Evolutionary conservation across 129 eudicot genomes (phyloP).

Genomic region (Silybum marianum): DNA sequence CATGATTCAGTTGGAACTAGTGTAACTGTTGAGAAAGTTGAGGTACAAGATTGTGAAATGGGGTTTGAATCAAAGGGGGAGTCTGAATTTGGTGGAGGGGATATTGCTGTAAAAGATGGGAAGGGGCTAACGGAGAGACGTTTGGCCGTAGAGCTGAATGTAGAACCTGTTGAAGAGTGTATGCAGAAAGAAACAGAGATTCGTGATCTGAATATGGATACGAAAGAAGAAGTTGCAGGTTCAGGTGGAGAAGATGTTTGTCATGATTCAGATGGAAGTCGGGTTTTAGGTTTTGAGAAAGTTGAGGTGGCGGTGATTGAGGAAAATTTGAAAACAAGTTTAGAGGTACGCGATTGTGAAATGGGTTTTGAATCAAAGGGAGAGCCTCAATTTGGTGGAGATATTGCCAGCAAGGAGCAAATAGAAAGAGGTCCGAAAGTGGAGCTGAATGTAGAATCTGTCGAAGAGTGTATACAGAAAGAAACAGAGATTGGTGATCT

Average conservation of each 20-base stretch:
- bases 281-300: slow-evolving; percentile 6
- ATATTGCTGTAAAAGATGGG: background rate
- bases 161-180: background rate
- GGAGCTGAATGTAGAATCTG: background rate
- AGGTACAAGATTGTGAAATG: background rate
- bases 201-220: background rate
- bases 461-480: background rate
- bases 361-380: background rate
- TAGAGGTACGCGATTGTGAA: background rate
- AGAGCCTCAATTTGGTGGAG: too few relatives aligned
- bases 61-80: background rate
- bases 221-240: slow-evolving; percentile 16
- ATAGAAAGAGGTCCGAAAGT: background rate
- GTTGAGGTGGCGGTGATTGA: slow-evolving; percentile 16
- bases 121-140: background rate
- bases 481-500: background rate
- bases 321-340: background rate
- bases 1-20: slow-evolving; percentile 22
- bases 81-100: background rate
- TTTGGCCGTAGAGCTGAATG: background rate
- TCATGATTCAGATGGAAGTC: slow-evolving; percentile 14
- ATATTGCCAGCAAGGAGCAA: too few relatives aligned
- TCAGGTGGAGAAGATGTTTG: background rate
- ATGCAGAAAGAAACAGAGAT: background rate
- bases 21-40: slow-evolving; percentile 17